Conservation (phyloP, 2,329 filamentous ascomycete species). For the Trichoderma guizhouense region DNA sequence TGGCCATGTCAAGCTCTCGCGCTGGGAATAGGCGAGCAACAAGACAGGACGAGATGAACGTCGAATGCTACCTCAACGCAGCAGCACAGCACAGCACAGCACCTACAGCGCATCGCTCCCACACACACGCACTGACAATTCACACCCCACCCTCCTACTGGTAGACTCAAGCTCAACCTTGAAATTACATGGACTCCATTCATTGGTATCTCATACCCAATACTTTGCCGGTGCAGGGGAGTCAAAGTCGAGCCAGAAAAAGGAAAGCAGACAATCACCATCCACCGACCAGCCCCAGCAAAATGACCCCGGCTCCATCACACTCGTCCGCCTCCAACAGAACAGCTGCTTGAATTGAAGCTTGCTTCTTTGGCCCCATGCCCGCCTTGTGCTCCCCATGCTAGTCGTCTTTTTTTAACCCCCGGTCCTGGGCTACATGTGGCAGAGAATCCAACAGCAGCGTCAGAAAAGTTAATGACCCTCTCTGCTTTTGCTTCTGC, state of each 20-base stretch:
- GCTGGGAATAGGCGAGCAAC: not conserved
- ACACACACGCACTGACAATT: slow-evolving; percentile 4
- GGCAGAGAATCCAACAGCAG: not conserved
- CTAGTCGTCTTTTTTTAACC: not conserved
- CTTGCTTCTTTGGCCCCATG: slow-evolving; percentile 12
- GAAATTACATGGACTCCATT: not conserved
- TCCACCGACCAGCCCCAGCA: slow-evolving; percentile 8
- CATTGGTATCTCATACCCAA: not conserved
- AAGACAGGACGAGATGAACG: not conserved
- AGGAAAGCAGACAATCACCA: slow-evolving; percentile 9
- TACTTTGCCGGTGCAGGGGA: not conserved
- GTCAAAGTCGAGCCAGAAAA: not conserved
- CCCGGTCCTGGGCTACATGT: not conserved
- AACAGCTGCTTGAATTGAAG: not conserved
- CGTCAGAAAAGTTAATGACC: not conserved
- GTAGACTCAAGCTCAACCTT: not conserved
- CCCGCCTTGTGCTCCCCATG: slow-evolving; percentile 13
- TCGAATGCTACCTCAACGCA: not conserved
- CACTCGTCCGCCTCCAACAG: not conserved
- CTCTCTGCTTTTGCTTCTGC: not conserved
- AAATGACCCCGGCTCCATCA: not conserved
- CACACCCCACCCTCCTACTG: slow-evolving; percentile 11
- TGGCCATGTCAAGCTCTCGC: not conserved
- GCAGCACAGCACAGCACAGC: not conserved
- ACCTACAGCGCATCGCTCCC: not conserved